These are phyloP conservation scores for Lumnitzera littorea DNA, from an alignment of 345 rosid species.

Conservation along the genomic window DNA sequence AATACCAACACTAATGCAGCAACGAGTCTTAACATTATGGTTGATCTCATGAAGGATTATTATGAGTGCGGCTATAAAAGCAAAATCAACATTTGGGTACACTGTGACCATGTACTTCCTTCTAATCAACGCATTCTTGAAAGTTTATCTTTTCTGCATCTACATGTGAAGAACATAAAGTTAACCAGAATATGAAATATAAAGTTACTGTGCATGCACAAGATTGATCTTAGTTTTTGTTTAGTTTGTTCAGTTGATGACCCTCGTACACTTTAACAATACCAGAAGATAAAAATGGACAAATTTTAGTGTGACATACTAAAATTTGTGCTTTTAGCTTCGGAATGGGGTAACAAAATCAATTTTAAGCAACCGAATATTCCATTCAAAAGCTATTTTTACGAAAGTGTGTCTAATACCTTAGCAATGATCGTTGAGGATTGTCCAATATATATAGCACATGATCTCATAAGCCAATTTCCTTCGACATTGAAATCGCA, in stretches of 20 bases:
- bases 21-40: neutral
- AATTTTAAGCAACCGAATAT: neutral
- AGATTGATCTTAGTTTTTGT: too few relatives aligned
- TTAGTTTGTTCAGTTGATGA: too few relatives aligned
- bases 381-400: too few relatives aligned
- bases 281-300: too few relatives aligned
- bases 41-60: conserved; percentile 14
- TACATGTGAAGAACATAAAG: neutral
- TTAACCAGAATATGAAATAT: too few relatives aligned
- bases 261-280: too few relatives aligned
- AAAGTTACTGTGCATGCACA: too few relatives aligned
- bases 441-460: conserved; percentile 12
- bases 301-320: too few relatives aligned
- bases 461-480: conserved; percentile 14
- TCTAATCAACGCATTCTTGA: conserved; percentile 3
- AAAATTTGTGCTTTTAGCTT: too few relatives aligned
- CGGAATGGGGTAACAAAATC: neutral
- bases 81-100: conserved; percentile 10
- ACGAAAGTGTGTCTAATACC: neutral
- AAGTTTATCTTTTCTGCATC: conserved; percentile 10
- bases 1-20: too few relatives aligned
- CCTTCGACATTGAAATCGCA: conserved; percentile 18
- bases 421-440: conserved; percentile 13
- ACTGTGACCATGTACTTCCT: conserved; percentile 14
- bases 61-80: conserved; percentile 9